Evolutionary conservation across 371 early-diverging fungal species (phyloP), one percentile per base, ranked within the genome.

Genomic region (Encephalitozoon romaleae): DNA sequence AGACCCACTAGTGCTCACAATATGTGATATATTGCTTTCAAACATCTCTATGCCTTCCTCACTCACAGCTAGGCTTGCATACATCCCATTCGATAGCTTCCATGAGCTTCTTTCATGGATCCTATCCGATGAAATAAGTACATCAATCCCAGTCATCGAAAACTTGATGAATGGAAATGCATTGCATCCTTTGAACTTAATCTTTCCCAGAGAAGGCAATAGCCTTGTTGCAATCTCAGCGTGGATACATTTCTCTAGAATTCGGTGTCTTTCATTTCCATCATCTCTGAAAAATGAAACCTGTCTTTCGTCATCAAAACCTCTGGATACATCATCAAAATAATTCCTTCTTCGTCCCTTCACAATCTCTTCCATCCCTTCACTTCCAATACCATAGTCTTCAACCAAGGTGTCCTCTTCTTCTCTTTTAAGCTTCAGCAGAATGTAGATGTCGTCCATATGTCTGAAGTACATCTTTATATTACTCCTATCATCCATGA

Each of bases 1-100:
- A 67, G 90, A 89, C 54, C 94, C 94, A 4, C 92, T 91, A 3
- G 94, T 90, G 95, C 93, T 95, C 77, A 97, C 86, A 74, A 97
- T 94, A 86, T 94, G 94, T 55, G 94, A 89, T 39, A 96, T 89
- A 72, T 95, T 90, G 85, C 94, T 94, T 80, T 92, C 90, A 90
- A 95, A 95, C 38, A 88, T 87, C 82, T 91, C 89, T 85, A 94
- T 87, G 9, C 90, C 89, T 74, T 92, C 93, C 30, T 94, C 93
- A 81, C 93, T 94, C 3, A 96, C 94, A 32, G 34, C 41, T 18
- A 63, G 45, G 32, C 30, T 45, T 15, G 53, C 64, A 70, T 70
- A 30, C 42, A 28, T 38, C 34, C 52, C 52, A 55, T 54, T 38
- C 18, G 2, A 9, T 4, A 67, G 23, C 43, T 12, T 45, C 67